Evolutionary conservation across 768 basidiomycete genomes (phyloP).

Genomic region (Brasilioporus rufonigricans): DNA sequence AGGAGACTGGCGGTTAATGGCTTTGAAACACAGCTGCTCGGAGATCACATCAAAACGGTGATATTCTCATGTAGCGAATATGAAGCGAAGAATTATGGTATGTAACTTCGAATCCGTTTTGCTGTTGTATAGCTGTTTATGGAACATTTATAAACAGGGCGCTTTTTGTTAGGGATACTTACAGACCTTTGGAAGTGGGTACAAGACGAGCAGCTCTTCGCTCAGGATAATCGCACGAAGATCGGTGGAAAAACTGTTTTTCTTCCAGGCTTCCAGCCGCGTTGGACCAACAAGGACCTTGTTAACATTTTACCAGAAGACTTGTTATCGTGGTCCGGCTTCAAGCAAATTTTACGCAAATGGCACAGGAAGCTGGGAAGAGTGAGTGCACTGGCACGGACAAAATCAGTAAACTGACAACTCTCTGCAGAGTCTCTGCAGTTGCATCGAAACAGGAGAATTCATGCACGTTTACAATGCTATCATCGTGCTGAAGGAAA

Average conservation of each 20-base stretch:
- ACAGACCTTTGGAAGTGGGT: slow-evolving; percentile 80
- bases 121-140: background rate
- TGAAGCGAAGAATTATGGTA: slow-evolving; percentile 93
- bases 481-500: slow-evolving; percentile 90
- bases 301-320: slow-evolving; percentile 43
- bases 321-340: slow-evolving; percentile 66
- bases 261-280: slow-evolving; percentile 69
- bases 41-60: slow-evolving; percentile 78
- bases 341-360: slow-evolving; percentile 71
- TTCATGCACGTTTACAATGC: slow-evolving; percentile 98
- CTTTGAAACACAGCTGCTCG: slow-evolving; percentile 58
- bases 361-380: slow-evolving; percentile 78
- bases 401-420: background rate
- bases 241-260: slow-evolving; percentile 55
- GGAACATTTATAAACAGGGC: slow-evolving; percentile 48
- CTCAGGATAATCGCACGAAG: slow-evolving; percentile 68
- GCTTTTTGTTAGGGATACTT: slow-evolving; percentile 80
- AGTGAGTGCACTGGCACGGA: slow-evolving; percentile 42
- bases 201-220: slow-evolving; percentile 67
- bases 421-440: slow-evolving; percentile 61
- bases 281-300: slow-evolving; percentile 44
- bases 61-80: slow-evolving; percentile 95
- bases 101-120: slow-evolving; percentile 12
- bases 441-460: slow-evolving; percentile 82
- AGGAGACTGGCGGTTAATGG: background rate